Evolutionary conservation across 371 early-diverging fungal species (phyloP), one percentile per base, ranked within the genome.

Genomic region (Lichtheimia ornata): DNA sequence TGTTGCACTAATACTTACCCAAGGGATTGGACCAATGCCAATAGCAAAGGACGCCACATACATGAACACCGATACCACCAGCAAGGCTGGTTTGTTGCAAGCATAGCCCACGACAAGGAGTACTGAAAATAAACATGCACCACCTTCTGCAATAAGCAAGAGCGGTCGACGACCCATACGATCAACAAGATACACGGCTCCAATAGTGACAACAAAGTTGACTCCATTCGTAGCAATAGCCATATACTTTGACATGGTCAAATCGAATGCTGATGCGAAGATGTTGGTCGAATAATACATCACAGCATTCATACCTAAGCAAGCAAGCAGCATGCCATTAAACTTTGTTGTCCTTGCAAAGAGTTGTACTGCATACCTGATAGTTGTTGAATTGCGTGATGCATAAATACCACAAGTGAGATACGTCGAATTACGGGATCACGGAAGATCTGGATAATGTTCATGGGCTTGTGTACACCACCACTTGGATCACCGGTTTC

Each of bases 11-110:
- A n/a, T n/a, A n/a, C 52, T 51, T 59, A 59, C 60, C 90, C 93
- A 94, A 9, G 93, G 91, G 45, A 93, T 88, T 0, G 89, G 88
- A 25, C 94, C 92, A 20, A 95, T 71, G 5, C 94, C 98, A 40
- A 95, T 71, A 49, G 91, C 91, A 72, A 91, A 96, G 47, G 83
- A 80, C 13, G 88, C 87, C 11, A 91, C 87, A 74, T 91, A 94
- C 18, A 88, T 49, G 66, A 91, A 85, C 57, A 92, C 81, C 53
- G 87, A 80, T 1, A 84, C 82, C 14, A 85, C 86, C 7, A 91
- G 81, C 25, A 91, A 65, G 14, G 74, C 65, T 5, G 77, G 69
- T 12, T 82, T 61, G 11, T 73, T 63, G 55, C 63, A 73, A 15
- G 71, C 73, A 1, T 84, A 79, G 11, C 80, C 87, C 20, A 88